A percentile compares a stretch with the other conserved stretches of the same genome.
Conservation (phyloP, 192 early-diverging fungal species). For the Backusella parvicylindrica region DNA sequence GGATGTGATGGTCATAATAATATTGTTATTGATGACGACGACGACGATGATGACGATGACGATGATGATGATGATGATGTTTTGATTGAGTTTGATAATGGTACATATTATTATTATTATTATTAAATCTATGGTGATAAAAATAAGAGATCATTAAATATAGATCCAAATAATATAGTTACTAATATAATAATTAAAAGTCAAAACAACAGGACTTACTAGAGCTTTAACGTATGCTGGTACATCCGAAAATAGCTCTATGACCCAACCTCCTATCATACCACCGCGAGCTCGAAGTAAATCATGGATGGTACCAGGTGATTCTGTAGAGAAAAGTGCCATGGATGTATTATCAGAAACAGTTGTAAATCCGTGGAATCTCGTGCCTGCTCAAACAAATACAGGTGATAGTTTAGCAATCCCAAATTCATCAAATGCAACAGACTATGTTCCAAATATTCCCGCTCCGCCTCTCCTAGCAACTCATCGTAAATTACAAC, state of each 20-base stretch:
- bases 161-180: neutral
- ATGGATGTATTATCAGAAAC: slow-evolving; percentile 42
- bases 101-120: neutral
- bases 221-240: neutral
- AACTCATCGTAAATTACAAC: slow-evolving; percentile 45
- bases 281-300: slow-evolving; percentile 4
- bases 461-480: slow-evolving; percentile 53
- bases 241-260: neutral
- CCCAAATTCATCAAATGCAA: slow-evolving; percentile 22
- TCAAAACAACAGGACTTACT: neutral
- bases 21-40: slow-evolving; percentile 32
- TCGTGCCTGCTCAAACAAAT: slow-evolving; percentile 44
- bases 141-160: neutral
- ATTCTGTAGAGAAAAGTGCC: neutral
- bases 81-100: slow-evolving; percentile 14
- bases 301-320: neutral
- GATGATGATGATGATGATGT: slow-evolving; percentile 41
- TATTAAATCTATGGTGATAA: neutral
- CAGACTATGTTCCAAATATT: slow-evolving; percentile 53
- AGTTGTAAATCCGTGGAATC: slow-evolving; percentile 43
- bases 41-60: slow-evolving; percentile 36
- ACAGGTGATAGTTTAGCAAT: slow-evolving; percentile 41
- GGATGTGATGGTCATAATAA: neutral
- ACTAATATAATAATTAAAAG: neutral
- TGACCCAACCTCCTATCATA: neutral